phyloP scores from a whole-genome alignment of 331 rosid species.

The Quercus phellos region DNA sequence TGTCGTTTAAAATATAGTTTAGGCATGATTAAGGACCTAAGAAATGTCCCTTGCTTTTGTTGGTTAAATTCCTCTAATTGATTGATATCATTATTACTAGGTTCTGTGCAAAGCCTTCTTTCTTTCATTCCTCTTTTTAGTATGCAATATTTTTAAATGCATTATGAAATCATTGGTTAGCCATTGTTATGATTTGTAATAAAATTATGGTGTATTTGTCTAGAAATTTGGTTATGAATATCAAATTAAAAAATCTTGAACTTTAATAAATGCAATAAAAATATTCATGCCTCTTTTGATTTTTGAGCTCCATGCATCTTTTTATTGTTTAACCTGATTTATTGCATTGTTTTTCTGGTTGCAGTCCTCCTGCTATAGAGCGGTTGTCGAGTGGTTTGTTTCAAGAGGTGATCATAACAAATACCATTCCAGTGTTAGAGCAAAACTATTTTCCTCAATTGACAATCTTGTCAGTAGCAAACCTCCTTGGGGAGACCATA shows the following conservation, averaged over 20 bases:
- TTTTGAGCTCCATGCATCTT: background rate
- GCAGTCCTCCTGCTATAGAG: conserved; percentile 95
- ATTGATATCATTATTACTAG: background rate
- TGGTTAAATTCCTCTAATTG: background rate
- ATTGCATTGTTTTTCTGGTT: conserved; percentile 19
- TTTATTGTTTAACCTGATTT: background rate
- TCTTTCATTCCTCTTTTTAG: background rate
- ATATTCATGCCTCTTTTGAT: background rate
- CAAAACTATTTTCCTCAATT: conserved; percentile 85
- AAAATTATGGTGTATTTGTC: background rate
- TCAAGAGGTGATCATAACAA: conserved; percentile 92
- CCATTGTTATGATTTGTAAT: background rate
- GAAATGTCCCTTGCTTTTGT: background rate
- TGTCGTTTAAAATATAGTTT: background rate
- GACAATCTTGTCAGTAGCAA: conserved; percentile 83
- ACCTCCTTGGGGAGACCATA: conserved; percentile 89
- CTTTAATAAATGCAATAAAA: background rate
- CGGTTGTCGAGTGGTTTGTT: conserved; percentile 82
- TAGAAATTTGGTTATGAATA: background rate
- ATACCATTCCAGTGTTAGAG: conserved; percentile 79
- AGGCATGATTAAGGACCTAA: background rate
- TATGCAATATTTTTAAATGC: background rate
- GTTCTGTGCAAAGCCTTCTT: background rate
- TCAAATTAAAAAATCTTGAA: background rate
- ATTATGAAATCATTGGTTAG: background rate